These are phyloP conservation scores for Penicillium subrubescens DNA, from an alignment of 495 filamentous ascomycete genomes.

Conservation along the genomic window DNA sequence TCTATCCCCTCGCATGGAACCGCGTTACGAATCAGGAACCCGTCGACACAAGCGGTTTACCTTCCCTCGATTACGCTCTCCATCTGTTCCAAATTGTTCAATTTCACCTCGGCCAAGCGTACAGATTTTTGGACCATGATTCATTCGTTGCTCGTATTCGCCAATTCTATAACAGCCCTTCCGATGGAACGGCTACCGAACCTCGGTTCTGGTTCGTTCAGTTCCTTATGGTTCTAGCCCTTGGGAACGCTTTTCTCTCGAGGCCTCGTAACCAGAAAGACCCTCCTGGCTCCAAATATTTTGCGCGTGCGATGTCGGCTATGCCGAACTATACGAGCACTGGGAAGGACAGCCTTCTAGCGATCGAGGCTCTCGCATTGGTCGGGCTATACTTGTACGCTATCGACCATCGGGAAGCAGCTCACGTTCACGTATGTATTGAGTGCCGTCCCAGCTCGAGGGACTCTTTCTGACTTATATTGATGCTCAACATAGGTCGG, in stretches of 20 bases:
- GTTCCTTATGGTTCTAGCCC: conserved; percentile 41
- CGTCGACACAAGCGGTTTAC: conserved; percentile 32
- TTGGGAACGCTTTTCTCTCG: conserved; percentile 41
- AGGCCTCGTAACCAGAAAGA: conserved; percentile 22
- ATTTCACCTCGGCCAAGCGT: conserved; percentile 37
- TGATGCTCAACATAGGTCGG: conserved; percentile 27
- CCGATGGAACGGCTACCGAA: conserved; percentile 20
- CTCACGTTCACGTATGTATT: conserved; percentile 36
- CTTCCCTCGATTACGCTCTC: conserved; percentile 37
- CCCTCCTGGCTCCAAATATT: conserved; percentile 36
- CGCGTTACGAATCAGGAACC: conserved; percentile 15
- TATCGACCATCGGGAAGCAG: conserved; percentile 37
- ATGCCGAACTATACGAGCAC: conserved; percentile 36
- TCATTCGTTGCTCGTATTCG: conserved; percentile 29
- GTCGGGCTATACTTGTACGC: conserved; percentile 40
- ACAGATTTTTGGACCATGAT: conserved; percentile 42
- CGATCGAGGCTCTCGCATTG: conserved; percentile 37
- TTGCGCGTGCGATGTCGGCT: conserved; percentile 40
- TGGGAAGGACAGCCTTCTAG: conserved; percentile 32
- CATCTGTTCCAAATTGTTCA: conserved; percentile 41
- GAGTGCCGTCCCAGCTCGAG: background rate
- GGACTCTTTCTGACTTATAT: background rate
- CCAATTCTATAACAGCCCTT: conserved; percentile 31
- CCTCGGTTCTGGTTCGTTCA: conserved; percentile 41
- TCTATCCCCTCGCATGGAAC: conserved; percentile 38